Base-by-base conservation (phyloP, 441 rosid genomes). In the Capsella rubella region DNA sequence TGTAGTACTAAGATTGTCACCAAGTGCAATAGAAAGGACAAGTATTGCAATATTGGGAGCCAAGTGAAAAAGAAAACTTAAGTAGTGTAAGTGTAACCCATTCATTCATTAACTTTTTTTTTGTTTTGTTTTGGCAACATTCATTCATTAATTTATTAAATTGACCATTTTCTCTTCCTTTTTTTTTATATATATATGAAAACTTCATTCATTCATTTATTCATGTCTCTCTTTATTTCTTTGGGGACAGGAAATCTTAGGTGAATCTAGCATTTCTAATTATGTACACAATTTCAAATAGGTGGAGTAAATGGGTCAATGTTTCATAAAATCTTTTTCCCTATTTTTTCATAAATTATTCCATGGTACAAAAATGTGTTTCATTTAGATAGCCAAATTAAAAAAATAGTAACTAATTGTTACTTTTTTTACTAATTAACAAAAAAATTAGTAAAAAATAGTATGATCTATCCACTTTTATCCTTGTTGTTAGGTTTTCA, bases 1-100 rank as follows among this genome's bases (percentile, higher is more conserved):
- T 72, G 77, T 67, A 72, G 81, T 78, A 78, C 81, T 78, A 78
- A 72, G 81, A 72, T 78, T 78, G 81, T 78, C 81, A 77, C 80
- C 81, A 78, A 78, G 81, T 78, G 81, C 81, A 67, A 72, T 67
- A 72, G 53, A 49, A 78, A 78, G 81, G 78, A 78, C 81, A 72
- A 61, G 64, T 62, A 72, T 72, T 60, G 81, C 78, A 51, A 78
- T 16, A 53, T 46, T 72, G 61, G 56, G 74, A 78, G 77, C 78
- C 81, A 78, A 72, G 76, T 57, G 43, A 71, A 71, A 64, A n/a
- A 32, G 47, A 63, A 63, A 69, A 54, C 39, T 21, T 31, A 72
- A 59, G 52, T 67, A 37, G 40, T 21, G 25, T 16, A 16, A 34
- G 37, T 59, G 59, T 56, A 53, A 39, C 61, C 52, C 72, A 77